Conservation (phyloP, 2,329 filamentous ascomycete species). For the Nemania sp. region DNA sequence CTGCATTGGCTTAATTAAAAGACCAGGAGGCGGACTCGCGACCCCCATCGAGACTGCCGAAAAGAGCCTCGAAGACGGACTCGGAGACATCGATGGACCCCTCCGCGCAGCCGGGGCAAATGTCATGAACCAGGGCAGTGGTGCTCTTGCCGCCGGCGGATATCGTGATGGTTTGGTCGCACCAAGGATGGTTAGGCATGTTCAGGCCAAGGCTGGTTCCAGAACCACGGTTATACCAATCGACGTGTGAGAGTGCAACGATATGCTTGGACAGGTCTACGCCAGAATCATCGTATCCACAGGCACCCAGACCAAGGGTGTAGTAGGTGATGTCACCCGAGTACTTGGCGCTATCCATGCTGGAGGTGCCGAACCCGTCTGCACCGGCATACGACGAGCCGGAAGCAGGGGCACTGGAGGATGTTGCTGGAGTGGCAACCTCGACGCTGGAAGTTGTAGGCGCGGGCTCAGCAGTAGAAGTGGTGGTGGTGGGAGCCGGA, state of each 20-base stretch:
- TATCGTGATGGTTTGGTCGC: constrained; percentile 76
- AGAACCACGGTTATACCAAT: constrained; percentile 63
- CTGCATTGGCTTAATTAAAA: constrained; percentile 21
- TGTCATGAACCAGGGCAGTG: constrained; percentile 75
- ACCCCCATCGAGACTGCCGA: constrained; percentile 25
- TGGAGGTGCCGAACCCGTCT: constrained; percentile 45
- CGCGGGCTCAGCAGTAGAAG: constrained; percentile 20
- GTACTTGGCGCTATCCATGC: constrained; percentile 51
- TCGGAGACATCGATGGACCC: constrained; percentile 67
- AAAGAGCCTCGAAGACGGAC: constrained; percentile 49
- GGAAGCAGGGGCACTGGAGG: constrained; percentile 35
- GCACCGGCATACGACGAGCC: constrained; percentile 43
- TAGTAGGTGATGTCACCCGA: constrained; percentile 81
- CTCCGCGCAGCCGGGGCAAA: constrained; percentile 77
- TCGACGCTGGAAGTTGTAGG: constrained; percentile 10
- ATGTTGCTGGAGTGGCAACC: constrained; percentile 23
- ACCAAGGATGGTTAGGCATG: constrained; percentile 69
- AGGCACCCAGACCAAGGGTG: constrained; percentile 74
- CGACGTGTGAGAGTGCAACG: constrained; percentile 73
- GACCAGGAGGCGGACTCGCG: constrained; percentile 47
- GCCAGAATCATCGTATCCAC: constrained; percentile 72
- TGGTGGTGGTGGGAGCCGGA: constrained; percentile 33
- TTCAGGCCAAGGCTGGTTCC: constrained; percentile 64
- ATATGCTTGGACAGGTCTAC: constrained; percentile 67
- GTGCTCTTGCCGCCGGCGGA: constrained; percentile 64